Percentiles rank a stretch among this genome's conserved stretches.
Conservation (phyloP, 2,329 filamentous ascomycete genomes). For the Pyrenochaeta sp. region DNA sequence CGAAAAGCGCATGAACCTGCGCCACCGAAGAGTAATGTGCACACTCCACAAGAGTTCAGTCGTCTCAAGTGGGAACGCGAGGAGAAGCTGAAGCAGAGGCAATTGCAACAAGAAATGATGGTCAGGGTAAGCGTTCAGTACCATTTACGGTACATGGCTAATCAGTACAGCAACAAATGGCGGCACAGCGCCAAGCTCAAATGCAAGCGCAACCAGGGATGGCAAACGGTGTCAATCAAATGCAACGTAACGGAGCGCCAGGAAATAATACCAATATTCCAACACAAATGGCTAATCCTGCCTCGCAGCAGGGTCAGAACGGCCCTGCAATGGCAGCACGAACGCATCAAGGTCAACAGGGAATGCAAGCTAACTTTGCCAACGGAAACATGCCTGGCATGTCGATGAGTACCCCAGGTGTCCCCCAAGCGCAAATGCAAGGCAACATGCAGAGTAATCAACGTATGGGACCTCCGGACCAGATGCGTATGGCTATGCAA, state of each 20-base stretch:
- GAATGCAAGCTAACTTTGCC: slow-evolving; percentile 58
- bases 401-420: slow-evolving; percentile 64
- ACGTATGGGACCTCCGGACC: slow-evolving; percentile 61
- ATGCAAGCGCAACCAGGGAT: slow-evolving; percentile 51
- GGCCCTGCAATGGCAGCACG: slow-evolving; percentile 44
- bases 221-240: slow-evolving; percentile 48
- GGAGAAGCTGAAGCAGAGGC: slow-evolving; percentile 66
- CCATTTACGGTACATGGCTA: slow-evolving; percentile 8
- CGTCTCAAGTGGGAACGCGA: slow-evolving; percentile 88
- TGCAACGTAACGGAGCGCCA: slow-evolving; percentile 53
- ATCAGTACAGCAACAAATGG: slow-evolving; percentile 44
- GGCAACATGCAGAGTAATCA: slow-evolving; percentile 64
- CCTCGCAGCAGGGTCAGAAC: slow-evolving; percentile 41
- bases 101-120: slow-evolving; percentile 65
- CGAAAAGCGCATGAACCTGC: slow-evolving; percentile 80
- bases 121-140: slow-evolving; percentile 51
- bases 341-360: slow-evolving; percentile 49
- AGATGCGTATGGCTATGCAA: slow-evolving; percentile 51
- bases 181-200: slow-evolving; percentile 47
- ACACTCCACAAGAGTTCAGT: slow-evolving; percentile 91
- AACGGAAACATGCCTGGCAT: slow-evolving; percentile 60
- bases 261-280: slow-evolving; percentile 43
- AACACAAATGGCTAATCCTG: slow-evolving; percentile 39
- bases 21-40: slow-evolving; percentile 65
- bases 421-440: slow-evolving; percentile 76